Base-by-base conservation (phyloP, 2,329 filamentous ascomycete species). In the Zarea fungicola region DNA sequence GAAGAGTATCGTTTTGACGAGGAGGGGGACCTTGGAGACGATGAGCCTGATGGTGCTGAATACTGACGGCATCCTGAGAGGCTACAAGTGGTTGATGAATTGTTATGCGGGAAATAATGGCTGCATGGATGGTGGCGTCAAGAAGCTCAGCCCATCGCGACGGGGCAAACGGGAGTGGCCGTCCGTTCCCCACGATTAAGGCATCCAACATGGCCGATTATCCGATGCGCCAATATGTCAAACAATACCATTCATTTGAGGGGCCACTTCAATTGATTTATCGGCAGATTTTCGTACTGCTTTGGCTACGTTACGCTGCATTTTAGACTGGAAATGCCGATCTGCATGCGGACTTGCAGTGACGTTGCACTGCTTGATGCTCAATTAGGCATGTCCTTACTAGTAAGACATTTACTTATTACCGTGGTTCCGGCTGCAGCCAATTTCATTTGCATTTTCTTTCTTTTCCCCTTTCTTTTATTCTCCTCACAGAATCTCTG, bases 1-100 rank as follows among this genome's bases (percentile, higher is more conserved):
- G 44, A 37, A 37, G 22, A 52, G 2, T 14, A 37, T 14, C 16
- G 50, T 44, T 26, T 46, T 41, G 26, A 52, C 13, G 5, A 49
- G 23, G 6, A 49, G 29, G 1, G 50, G 50, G 6, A 45, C 40
- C 23, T 40, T 48, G 31, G 44, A 37, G 13, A 48, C 7, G n/a
- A 48, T 13, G 4, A 51, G n/a, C 14, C 16, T 13, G 6, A 43
- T 4, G 22, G 40, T 42, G 18, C 36, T 29, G 5, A 51, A 28
- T 16, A 21, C 9, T 5, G 39, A 44, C 25, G 37, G n/a, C 49
- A 51, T 51, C 7, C 21, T 36, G 25, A 9, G n/a, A n/a, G 32
- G 5, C 8, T 34, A 5, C 11, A 4, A 14, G 16, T 29, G 9
- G 6, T 19, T 35, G 6, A 9, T 34, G n/a, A n/a, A n/a, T n/a